phyloP scores from a whole-genome alignment of 257 asterid species.

The Penstemon eatonii region DNA sequence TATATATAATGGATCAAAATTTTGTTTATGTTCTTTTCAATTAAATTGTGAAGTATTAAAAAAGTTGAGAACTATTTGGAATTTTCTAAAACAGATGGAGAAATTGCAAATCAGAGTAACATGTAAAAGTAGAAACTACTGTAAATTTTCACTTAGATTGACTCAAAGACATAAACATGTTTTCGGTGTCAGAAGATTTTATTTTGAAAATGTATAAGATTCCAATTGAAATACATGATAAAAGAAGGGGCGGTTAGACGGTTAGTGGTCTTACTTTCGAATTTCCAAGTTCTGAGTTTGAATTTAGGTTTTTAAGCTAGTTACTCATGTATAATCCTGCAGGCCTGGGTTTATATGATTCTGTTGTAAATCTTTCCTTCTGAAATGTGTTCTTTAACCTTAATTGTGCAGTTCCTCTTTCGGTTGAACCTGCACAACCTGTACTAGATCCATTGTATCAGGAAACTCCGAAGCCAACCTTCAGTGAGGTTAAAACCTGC shows the following conservation, averaged over 20 bases:
- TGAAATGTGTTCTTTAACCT: constrained; percentile 10
- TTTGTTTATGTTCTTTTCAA: too few species aligned
- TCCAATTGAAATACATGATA: background rate
- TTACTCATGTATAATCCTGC: too few species aligned
- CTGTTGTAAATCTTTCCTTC: background rate
- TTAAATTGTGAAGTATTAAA: too few species aligned
- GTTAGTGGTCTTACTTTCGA: too few species aligned
- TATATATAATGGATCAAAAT: too few species aligned
- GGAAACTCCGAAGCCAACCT: constrained; percentile 65
- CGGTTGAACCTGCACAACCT: constrained; percentile 63
- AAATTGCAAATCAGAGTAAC: too few species aligned
- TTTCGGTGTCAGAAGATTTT: background rate
- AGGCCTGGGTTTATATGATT: background rate
- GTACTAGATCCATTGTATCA: constrained; percentile 73
- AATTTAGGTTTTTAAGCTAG: too few species aligned
- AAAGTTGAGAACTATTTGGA: too few species aligned
- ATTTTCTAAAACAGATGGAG: too few species aligned
- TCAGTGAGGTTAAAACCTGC: constrained; percentile 55
- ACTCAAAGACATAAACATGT: background rate
- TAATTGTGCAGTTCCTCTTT: constrained; percentile 56
- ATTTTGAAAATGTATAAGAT: background rate
- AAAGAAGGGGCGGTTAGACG: background rate
- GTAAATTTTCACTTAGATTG: too few species aligned
- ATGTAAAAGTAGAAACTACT: too few species aligned
- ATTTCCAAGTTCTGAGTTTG: too few species aligned